Conservation (phyloP, 331 rosid genomes). For the Cydonia oblonga region DNA sequence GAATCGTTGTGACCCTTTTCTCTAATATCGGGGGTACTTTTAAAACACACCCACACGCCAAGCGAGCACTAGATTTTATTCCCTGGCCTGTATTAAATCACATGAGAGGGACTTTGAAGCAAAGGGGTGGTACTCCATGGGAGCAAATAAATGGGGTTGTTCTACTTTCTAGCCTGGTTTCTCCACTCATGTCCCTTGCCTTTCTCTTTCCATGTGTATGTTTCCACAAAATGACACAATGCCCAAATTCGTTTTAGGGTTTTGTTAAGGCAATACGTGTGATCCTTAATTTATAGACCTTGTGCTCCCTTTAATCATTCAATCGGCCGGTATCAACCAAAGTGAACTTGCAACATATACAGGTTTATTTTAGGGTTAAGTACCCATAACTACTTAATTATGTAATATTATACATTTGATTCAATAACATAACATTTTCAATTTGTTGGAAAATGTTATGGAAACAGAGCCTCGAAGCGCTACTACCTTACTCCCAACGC, state of each 20-base stretch:
- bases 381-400: too few relatives aligned
- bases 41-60: background rate
- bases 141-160: slow-evolving; percentile 27
- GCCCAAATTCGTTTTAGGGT: background rate
- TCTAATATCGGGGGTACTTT: slow-evolving; percentile 1
- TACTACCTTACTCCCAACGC: too few relatives aligned
- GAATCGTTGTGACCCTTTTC: slow-evolving; percentile 8
- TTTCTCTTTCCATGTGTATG: slow-evolving; percentile 18
- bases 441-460: too few relatives aligned
- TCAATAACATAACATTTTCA: too few relatives aligned
- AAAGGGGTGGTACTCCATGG: slow-evolving; percentile 17
- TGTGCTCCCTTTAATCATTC: background rate
- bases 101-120: slow-evolving; percentile 19
- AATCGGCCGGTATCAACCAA: background rate
- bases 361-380: background rate
- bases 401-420: too few relatives aligned
- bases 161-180: slow-evolving; percentile 50
- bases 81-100: slow-evolving; percentile 13
- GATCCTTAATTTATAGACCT: background rate
- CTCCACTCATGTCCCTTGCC: slow-evolving; percentile 42
- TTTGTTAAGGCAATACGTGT: background rate
- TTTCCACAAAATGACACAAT: slow-evolving; percentile 13
- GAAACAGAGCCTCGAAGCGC: too few relatives aligned
- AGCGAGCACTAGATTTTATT: slow-evolving; percentile 28
- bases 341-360: background rate